phyloP scores from a whole-genome alignment of 148 eudicot species.

The Polygonum aviculare region DNA sequence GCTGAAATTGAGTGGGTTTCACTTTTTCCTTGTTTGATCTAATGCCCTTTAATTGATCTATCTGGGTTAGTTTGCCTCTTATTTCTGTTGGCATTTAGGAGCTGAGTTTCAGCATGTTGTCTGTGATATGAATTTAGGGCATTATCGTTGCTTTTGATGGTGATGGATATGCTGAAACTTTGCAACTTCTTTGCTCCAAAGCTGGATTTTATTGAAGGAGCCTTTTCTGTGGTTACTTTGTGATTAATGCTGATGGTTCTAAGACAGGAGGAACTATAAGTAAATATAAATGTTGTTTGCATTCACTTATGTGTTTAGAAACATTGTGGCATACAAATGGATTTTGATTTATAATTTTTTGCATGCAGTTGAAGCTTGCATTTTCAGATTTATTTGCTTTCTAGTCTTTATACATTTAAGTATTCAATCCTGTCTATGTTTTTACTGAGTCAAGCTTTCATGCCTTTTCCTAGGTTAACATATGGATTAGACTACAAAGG shows the following conservation, averaged over 20 bases:
- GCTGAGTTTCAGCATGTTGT: not conserved
- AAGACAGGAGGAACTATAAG: not conserved
- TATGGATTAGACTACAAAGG: constrained; percentile 93
- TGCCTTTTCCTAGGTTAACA: constrained; percentile 43
- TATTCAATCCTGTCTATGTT: not conserved
- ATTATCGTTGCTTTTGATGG: no score
- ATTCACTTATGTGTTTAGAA: not conserved
- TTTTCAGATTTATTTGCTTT: not conserved
- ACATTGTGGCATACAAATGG: no score
- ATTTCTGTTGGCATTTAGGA: not conserved
- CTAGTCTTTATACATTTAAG: not conserved
- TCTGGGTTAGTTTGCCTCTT: not conserved
- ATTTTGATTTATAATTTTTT: not conserved
- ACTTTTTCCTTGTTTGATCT: not conserved
- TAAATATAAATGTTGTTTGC: not conserved
- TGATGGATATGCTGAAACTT: not conserved
- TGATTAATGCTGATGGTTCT: not conserved
- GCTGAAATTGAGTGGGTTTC: not conserved
- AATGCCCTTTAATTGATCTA: not conserved
- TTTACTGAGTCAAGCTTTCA: not conserved
- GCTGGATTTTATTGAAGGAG: not conserved
- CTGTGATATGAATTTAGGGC: not conserved
- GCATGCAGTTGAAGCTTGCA: not conserved
- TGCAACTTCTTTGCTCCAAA: not conserved
- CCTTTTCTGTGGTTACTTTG: not conserved